Evolutionary conservation across 2,329 filamentous ascomycete genomes (phyloP).

Genomic region (Pseudohalonectria lignicola): DNA sequence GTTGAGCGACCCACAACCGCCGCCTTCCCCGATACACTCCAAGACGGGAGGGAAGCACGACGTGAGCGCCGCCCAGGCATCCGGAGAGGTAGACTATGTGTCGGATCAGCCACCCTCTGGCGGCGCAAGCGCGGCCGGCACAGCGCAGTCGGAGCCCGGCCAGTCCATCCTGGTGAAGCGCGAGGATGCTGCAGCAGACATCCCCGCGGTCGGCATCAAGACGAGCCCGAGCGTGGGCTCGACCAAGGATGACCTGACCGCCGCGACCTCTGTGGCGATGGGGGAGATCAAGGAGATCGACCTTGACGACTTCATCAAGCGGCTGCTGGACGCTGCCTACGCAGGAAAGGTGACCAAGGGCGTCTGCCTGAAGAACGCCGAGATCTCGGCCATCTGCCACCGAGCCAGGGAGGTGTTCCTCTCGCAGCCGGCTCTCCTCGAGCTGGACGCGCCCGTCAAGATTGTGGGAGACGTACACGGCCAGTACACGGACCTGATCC

Average conservation of each 20-base stretch:
- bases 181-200: slow-evolving; percentile 58
- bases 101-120: slow-evolving; percentile 80
- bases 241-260: slow-evolving; percentile 2
- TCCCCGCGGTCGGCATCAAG: slow-evolving; percentile 34
- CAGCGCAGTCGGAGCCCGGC: slow-evolving; percentile 49
- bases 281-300: slow-evolving; percentile 86
- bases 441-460: slow-evolving; percentile 91
- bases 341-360: slow-evolving; percentile 96
- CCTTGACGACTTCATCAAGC: slow-evolving; percentile 93
- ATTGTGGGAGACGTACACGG: slow-evolving; percentile 96
- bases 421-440: slow-evolving; percentile 81
- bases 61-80: slow-evolving; percentile 69
- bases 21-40: slow-evolving; percentile 77
- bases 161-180: slow-evolving; percentile 85
- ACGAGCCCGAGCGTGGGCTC: slow-evolving; percentile 26
- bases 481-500: slow-evolving; percentile 90
- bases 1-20: slow-evolving; percentile 43
- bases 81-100: slow-evolving; percentile 86
- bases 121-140: slow-evolving; percentile 35
- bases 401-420: slow-evolving; percentile 82
- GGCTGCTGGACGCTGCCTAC: slow-evolving; percentile 88
- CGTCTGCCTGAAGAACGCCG: slow-evolving; percentile 93
- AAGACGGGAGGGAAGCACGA: slow-evolving; percentile 65
- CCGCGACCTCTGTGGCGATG: slow-evolving; percentile 58
- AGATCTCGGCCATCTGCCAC: slow-evolving; percentile 88